Evolutionary conservation across 2,329 filamentous ascomycete genomes (phyloP).

Genomic region (Beauveria sp.): DNA sequence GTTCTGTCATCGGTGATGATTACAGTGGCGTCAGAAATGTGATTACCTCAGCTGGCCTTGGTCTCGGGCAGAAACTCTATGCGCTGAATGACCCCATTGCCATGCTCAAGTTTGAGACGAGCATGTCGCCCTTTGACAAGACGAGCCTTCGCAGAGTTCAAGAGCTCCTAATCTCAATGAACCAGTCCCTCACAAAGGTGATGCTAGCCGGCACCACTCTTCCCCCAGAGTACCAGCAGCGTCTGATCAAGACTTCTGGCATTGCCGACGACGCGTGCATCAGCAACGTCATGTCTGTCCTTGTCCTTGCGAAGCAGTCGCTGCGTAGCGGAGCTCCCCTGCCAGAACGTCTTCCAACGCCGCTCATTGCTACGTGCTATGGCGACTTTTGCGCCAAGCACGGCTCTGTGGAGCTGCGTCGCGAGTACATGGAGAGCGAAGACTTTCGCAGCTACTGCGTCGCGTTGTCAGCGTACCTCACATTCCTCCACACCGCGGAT

Average conservation of each 20-base stretch:
- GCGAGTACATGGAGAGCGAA: conserved; percentile 29
- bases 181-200: conserved; percentile 25
- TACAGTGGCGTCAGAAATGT: conserved; percentile 21
- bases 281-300: conserved; percentile 42
- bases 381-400: conserved; percentile 19
- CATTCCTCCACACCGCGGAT: conserved; percentile 35
- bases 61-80: conserved; percentile 22
- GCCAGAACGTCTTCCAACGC: conserved; percentile 39
- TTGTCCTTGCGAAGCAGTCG: conserved; percentile 38
- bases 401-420: conserved; percentile 22
- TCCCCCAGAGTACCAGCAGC: conserved; percentile 31
- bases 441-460: conserved; percentile 39
- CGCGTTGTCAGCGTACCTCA: conserved; percentile 35
- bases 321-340: conserved; percentile 39
- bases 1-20: conserved; percentile 16
- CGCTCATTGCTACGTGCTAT: conserved; percentile 31
- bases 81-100: conserved; percentile 20
- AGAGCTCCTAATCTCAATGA: conserved; percentile 25
- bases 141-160: conserved; percentile 23
- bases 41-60: conserved; percentile 15
- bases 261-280: conserved; percentile 36
- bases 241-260: conserved; percentile 30
- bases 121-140: conserved; percentile 24
- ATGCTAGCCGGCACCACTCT: conserved; percentile 28
- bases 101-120: conserved; percentile 24